Evolutionary conservation across 164 flowering plant genomes (phyloP), one percentile per base, ranked within the genome.

Genomic region (Magnolia sinica): DNA sequence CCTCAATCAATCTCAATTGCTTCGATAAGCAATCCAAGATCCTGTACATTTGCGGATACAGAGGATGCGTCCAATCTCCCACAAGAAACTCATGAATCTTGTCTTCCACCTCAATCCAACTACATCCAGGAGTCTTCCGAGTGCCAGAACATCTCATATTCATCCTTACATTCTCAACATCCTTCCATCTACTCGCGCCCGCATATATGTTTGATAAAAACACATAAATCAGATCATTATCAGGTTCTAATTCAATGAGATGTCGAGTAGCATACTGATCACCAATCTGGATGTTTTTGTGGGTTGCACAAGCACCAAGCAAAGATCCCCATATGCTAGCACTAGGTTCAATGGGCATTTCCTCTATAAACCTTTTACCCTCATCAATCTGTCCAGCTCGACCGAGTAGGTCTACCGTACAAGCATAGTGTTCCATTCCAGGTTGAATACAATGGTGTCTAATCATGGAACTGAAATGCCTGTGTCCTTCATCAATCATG

Each of bases 31-130:
- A 18, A 55, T 73, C 73, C 76, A 68, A 52, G 19, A 76, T 51
- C 14, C 58, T 74, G 23, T 81, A 59, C 50, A 72, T 31, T 19
- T 20, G 74, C 58, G 14, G 52, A 58, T 18, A n/a, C 22, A 51
- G 27, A 73, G 76, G 74, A 76, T 78, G 78, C 45, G 29, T 68
- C 52, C 55, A 22, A 1, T 70, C 75, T 71, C 64, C 52, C 3
- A 55, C 66, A 45, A 69, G 70, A 77, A 68, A 81, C 24, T 76
- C 77, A 76, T 76, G 77, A 55, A 79, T 74, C 71, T 13, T 45
- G 49, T 74, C 77, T 23, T 66, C 76, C n/a, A 77, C 68, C 64
- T 82, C 81, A 72, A 82, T 79, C 82, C 85, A 80, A 80, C 79
- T 82, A 22, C 76, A 76, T 64, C 81, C 82, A 59, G 81, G 81